Evolutionary conservation across 805 yeast species (phyloP), one percentile per base, ranked within the genome.

Genomic region (Saturnispora dispora): DNA sequence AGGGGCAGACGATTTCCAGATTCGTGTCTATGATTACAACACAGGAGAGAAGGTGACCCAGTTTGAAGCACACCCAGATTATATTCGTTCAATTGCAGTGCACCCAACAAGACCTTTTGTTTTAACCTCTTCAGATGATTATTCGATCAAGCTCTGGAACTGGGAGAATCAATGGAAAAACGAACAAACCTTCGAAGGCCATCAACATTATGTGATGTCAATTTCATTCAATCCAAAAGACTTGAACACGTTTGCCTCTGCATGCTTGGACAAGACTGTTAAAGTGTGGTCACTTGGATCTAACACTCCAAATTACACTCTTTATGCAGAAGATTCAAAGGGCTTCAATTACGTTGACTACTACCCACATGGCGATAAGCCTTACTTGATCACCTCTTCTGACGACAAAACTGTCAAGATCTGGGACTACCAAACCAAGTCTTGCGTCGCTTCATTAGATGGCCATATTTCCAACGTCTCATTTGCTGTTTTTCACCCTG

Each of bases 41-140:
- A 93, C 99, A 18, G 90, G 95, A 52, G 99, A 93, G 70, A 89
- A 88, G 66, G 79, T 93, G 56, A 78, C 88, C 37, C 98, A 90
- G 70, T 93, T 91, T 64, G 99, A 93, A 72, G 98, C 97, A 9
- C 99, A 93, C 65, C 96, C 96, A 8, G 99, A 93, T 69, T 93
- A 93, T 69, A 86, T 93, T 63, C 83, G 99, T 67, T 81, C 87
- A 52, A 79, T 93, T 57, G 93, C 96, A 10, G 95, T 91, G 41
- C 99, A 93, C 70, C 97, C 98, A 42, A 76, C 91, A 17, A 87
- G 86, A 70, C 95, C 98, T 23, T 86, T 85, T 61, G 76, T 93
- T 47, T 74, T 93, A 60, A 85, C 97, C 3, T 87, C 89, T 37
- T 82, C 91, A 45, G 99, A 93, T 70, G 99, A 93, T 67, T 81